A percentile compares a stretch with the other conserved stretches of the same genome.
phyloP scores from a whole-genome alignment of 1,139 yeast genomes.

The Eremothecium gossypii region DNA sequence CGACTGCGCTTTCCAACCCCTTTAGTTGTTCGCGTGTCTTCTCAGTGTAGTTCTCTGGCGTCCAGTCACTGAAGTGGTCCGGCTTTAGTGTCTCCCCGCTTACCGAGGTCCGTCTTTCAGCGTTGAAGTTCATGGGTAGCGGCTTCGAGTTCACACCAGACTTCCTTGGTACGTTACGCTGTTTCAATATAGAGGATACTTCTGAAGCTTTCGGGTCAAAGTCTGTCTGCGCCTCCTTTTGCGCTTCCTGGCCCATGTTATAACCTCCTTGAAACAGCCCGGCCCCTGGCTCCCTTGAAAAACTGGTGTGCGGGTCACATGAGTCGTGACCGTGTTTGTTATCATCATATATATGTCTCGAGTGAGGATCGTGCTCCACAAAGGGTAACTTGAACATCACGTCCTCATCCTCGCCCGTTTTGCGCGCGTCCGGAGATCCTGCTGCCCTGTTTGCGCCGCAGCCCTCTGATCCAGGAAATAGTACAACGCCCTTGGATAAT shows the following conservation, averaged over 20 bases:
- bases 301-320: not conserved
- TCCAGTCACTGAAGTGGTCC: slow-evolving; percentile 53
- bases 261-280: slow-evolving; percentile 41
- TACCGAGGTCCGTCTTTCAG: slow-evolving; percentile 78
- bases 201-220: slow-evolving; percentile 18
- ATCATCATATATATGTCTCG: slow-evolving; percentile 31
- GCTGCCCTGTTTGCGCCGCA: slow-evolving; percentile 6
- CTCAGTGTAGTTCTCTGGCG: slow-evolving; percentile 55
- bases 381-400: slow-evolving; percentile 55
- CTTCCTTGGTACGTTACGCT: slow-evolving; percentile 7
- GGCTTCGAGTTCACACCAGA: slow-evolving; percentile 14
- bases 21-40: slow-evolving; percentile 55
- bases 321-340: slow-evolving; percentile 7
- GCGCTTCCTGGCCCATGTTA: slow-evolving; percentile 32
- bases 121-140: slow-evolving; percentile 55
- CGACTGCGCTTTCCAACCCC: slow-evolving; percentile 62
- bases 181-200: slow-evolving; percentile 2
- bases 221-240: slow-evolving; percentile 19
- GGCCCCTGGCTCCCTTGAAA: slow-evolving; percentile 13
- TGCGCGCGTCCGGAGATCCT: slow-evolving; percentile 1
- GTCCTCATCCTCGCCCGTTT: slow-evolving; percentile 14
- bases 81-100: slow-evolving; percentile 59
- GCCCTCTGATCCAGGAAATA: slow-evolving; percentile 35
- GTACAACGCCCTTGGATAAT: slow-evolving; percentile 42
- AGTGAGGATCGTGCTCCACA: slow-evolving; percentile 54